Percentiles rank a stretch among this genome's conserved stretches.
phyloP scores from a whole-genome alignment of 345 rosid genomes.

The Triadica sebifera region DNA sequence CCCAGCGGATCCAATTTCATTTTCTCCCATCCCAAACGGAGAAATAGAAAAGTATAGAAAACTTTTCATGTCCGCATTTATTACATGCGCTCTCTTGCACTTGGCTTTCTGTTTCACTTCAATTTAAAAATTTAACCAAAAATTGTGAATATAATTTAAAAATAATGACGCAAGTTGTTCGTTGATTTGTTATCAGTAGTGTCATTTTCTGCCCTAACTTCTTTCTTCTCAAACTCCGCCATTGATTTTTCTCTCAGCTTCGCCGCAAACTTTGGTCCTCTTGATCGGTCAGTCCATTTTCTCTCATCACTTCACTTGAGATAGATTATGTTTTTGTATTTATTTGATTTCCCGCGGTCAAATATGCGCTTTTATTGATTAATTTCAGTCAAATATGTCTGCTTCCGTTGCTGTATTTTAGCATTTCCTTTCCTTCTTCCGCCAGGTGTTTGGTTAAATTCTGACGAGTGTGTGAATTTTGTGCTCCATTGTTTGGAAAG shows the following conservation, averaged over 20 bases:
- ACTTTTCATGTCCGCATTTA: neutral
- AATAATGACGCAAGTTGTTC: neutral
- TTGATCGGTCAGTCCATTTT: constrained; percentile 37
- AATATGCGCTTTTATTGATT: neutral
- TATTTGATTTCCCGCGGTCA: neutral
- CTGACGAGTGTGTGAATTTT: constrained; percentile 25
- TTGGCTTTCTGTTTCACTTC: neutral
- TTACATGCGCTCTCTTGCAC: neutral
- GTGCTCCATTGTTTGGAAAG: constrained; percentile 14
- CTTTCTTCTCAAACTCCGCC: constrained; percentile 28
- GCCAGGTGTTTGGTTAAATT: constrained; percentile 46
- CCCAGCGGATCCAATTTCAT: neutral
- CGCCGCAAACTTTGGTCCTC: constrained; percentile 15
- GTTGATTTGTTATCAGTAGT: constrained; percentile 20
- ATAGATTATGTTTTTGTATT: neutral
- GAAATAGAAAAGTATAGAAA: neutral
- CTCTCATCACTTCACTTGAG: neutral
- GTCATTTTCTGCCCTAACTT: constrained; percentile 27
- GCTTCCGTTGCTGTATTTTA: neutral
- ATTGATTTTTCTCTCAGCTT: constrained; percentile 19
- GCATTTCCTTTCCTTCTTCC: neutral
- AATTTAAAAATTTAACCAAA: neutral
- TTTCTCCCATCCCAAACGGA: constrained; percentile 16
- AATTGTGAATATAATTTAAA: no score
- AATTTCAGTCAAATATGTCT: neutral